phyloP scores from a whole-genome alignment of 257 asterid genomes.

The Gentiana straminea region DNA sequence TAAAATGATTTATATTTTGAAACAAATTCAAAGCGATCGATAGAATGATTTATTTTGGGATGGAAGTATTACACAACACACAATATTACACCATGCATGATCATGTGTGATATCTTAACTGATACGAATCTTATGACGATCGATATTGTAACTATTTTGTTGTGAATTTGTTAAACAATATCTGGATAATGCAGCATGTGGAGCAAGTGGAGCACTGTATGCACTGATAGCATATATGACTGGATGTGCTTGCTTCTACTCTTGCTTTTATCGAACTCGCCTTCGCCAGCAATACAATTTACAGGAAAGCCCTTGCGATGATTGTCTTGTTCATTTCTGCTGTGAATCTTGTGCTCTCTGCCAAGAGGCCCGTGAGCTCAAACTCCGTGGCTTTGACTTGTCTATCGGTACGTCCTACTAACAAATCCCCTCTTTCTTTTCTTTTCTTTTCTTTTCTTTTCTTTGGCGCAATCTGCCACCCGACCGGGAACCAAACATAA shows the following conservation, averaged over 20 bases:
- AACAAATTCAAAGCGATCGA: too few relatives aligned
- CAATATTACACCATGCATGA: too few relatives aligned
- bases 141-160: too few relatives aligned
- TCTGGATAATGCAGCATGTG: conserved; percentile 2
- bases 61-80: too few relatives aligned
- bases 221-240: background rate
- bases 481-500: too few relatives aligned
- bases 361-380: conserved; percentile 25
- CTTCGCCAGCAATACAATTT: conserved; percentile 13
- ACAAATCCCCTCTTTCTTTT: background rate
- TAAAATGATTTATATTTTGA: too few relatives aligned
- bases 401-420: background rate
- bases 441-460: background rate
- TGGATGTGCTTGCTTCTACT: conserved; percentile 15
- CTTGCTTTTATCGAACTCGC: conserved; percentile 16
- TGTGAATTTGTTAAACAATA: background rate
- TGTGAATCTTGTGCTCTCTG: conserved; percentile 23
- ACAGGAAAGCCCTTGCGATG: conserved; percentile 12
- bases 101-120: too few relatives aligned
- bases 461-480: too few relatives aligned
- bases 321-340: conserved; percentile 18
- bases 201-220: conserved; percentile 11
- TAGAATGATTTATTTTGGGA: too few relatives aligned
- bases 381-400: conserved; percentile 18
- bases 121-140: too few relatives aligned